These are phyloP conservation scores for Mucor velutinosus DNA, from an alignment of 371 early-diverging fungal species.

Conservation along the genomic window DNA sequence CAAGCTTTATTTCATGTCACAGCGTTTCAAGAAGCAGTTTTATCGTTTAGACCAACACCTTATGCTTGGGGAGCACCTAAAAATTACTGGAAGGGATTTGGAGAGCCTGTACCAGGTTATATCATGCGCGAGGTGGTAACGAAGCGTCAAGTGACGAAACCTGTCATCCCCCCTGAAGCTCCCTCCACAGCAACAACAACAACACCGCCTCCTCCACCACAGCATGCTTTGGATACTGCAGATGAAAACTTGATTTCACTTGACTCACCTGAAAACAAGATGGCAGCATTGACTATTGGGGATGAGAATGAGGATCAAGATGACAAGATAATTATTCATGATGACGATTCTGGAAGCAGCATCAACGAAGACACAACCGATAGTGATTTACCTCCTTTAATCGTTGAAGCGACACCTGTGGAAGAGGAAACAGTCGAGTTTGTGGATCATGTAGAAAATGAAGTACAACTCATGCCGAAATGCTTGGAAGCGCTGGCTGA, in stretches of 20 bases:
- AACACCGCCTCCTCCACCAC: neutral
- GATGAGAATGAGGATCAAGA: neutral
- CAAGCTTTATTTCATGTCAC: conserved; percentile 46
- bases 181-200: neutral
- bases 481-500: conserved; percentile 28
- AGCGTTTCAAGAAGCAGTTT: conserved; percentile 32
- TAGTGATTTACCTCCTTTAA: conserved; percentile 4
- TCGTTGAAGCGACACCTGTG: neutral
- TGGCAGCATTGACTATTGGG: neutral
- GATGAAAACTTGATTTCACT: conserved; percentile 6
- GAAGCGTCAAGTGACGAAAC: neutral
- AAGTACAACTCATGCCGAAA: conserved; percentile 18
- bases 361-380: conserved; percentile 6
- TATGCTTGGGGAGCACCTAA: conserved; percentile 33
- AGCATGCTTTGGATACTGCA: too few relatives aligned
- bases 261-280: neutral
- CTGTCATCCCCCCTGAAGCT: neutral
- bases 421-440: neutral
- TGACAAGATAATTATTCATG: neutral
- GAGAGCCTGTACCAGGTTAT: conserved; percentile 33
- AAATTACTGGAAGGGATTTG: conserved; percentile 47
- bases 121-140: conserved; percentile 6
- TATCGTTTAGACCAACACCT: conserved; percentile 37
- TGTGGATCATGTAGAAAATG: conserved; percentile 11
- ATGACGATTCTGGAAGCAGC: neutral